These are phyloP conservation scores for Trichopus zeylanicus DNA, from an alignment of 116 monocot genomes.

Conservation along the genomic window DNA sequence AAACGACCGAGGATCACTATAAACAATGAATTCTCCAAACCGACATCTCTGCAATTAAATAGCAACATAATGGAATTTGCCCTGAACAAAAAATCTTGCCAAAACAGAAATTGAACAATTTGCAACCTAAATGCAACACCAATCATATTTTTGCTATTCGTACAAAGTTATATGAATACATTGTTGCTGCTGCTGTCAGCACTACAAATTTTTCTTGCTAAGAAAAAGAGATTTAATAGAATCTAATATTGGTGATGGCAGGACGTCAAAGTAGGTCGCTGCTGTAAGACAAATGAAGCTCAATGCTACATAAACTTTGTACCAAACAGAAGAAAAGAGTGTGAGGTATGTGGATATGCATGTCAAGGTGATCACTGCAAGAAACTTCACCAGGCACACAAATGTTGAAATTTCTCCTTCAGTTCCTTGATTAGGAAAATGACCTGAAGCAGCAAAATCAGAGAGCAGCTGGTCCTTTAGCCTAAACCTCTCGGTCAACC, in stretches of 20 bases:
- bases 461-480: constrained; percentile 70
- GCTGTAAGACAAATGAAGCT: constrained; percentile 50
- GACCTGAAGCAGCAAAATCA: constrained; percentile 42
- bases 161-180: neutral
- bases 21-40: too few relatives aligned
- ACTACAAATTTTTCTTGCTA: constrained; percentile 4
- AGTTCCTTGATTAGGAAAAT: constrained; percentile 59
- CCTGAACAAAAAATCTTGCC: too few relatives aligned
- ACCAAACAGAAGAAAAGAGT: constrained; percentile 71
- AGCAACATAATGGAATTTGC: too few relatives aligned
- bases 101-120: neutral
- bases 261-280: constrained; percentile 52
- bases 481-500: constrained; percentile 82
- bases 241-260: constrained; percentile 41
- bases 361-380: constrained; percentile 29
- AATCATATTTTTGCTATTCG: too few relatives aligned
- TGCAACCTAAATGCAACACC: neutral
- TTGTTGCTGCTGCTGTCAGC: neutral
- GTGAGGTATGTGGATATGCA: constrained; percentile 45
- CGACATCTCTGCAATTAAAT: too few relatives aligned
- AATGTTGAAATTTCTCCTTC: constrained; percentile 58
- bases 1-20: too few relatives aligned
- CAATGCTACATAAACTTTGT: constrained; percentile 55
- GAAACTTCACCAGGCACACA: constrained; percentile 29
- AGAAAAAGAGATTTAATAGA: constrained; percentile 15